Percentiles rank a stretch among this genome's conserved stretches.
Conservation (phyloP, 495 filamentous ascomycete species). For the Corynascus novoguineensis region DNA sequence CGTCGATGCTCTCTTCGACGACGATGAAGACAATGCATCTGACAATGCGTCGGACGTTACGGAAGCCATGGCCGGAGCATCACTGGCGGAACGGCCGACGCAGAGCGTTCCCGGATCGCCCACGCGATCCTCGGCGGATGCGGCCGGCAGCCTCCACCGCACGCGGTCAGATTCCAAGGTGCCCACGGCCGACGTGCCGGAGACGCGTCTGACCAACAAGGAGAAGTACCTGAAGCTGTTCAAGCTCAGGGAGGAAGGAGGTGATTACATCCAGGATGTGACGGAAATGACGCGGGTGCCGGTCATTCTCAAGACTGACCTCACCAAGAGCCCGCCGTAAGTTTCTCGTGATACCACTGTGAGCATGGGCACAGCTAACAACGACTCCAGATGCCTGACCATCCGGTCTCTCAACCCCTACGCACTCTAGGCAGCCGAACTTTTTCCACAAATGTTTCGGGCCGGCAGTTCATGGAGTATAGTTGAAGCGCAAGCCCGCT, state of each 20-base stretch:
- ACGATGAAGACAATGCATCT: slow-evolving; percentile 51
- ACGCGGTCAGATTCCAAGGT: slow-evolving; percentile 91
- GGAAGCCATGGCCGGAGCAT: slow-evolving; percentile 79
- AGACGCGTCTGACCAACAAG: slow-evolving; percentile 81
- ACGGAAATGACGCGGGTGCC: slow-evolving; percentile 95
- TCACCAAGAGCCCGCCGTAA: slow-evolving; percentile 98
- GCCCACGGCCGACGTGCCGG: slow-evolving; percentile 61
- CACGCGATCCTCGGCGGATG: slow-evolving; percentile 64
- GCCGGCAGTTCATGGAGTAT: neutral
- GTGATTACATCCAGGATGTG: slow-evolving; percentile 96
- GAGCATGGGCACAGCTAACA: slow-evolving; percentile 32
- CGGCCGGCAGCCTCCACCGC: slow-evolving; percentile 69
- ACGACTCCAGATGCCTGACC: slow-evolving; percentile 73
- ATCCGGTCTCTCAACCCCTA: slow-evolving; percentile 97
- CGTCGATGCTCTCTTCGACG: slow-evolving; percentile 88
- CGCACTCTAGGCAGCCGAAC: slow-evolving; percentile 56
- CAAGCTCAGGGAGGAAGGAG: slow-evolving; percentile 82
- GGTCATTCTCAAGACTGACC: slow-evolving; percentile 94
- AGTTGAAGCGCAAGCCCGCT: neutral
- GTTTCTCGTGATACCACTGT: slow-evolving; percentile 36
- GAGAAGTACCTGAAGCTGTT: slow-evolving; percentile 94
- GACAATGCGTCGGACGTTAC: slow-evolving; percentile 81
- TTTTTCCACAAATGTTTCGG: neutral
- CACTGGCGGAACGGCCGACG: slow-evolving; percentile 77
- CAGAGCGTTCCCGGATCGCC: slow-evolving; percentile 96